Percentiles rank a stretch among this genome's conserved stretches.
phyloP scores from a whole-genome alignment of 805 yeast species.

The Suhomyces pyralidae region DNA sequence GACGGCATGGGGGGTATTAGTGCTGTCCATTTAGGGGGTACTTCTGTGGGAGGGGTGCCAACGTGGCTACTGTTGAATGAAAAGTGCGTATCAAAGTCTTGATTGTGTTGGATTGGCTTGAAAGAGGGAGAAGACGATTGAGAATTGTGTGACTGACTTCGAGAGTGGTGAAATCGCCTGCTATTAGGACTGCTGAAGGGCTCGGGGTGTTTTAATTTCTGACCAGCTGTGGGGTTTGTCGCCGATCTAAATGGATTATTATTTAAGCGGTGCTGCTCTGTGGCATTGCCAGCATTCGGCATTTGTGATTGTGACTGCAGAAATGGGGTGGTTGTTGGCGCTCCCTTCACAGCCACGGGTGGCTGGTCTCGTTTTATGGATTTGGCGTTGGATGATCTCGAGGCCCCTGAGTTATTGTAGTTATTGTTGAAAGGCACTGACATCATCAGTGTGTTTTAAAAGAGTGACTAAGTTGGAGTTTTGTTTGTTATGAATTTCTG shows the following conservation, averaged over 20 bases:
- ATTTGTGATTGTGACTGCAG: background rate
- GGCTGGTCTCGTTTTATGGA: conserved; percentile 2
- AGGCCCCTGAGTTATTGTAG: conserved; percentile 2
- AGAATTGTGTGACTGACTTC: conserved; percentile 14
- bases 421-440: conserved; percentile 7
- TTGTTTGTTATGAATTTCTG: background rate
- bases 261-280: background rate
- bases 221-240: background rate
- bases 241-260: background rate
- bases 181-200: background rate
- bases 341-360: background rate
- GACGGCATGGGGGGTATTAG: conserved; percentile 35
- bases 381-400: background rate
- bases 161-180: conserved; percentile 7
- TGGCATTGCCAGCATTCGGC: background rate
- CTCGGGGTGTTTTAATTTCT: background rate
- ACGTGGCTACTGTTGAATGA: background rate
- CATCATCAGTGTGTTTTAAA: conserved; percentile 6
- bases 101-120: conserved; percentile 14
- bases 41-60: background rate
- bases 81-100: conserved; percentile 1
- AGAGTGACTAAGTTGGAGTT: conserved; percentile 17
- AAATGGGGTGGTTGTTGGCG: background rate
- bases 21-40: conserved; percentile 11
- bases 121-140: conserved; percentile 11